Conservation (phyloP, 805 yeast genomes). For the Wickerhamiella sorbophila region DNA sequence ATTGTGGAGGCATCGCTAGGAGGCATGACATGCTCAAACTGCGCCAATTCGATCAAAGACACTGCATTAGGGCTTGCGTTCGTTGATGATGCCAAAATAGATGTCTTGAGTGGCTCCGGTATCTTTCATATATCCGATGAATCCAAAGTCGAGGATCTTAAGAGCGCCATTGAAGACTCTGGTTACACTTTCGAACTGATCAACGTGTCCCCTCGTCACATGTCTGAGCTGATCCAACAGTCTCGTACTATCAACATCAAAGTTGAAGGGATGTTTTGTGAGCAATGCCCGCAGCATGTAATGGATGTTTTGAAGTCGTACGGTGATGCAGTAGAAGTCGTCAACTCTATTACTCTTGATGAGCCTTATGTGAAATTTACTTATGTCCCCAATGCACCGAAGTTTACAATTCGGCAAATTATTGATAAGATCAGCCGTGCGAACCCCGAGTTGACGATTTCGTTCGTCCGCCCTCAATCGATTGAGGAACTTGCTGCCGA, state of each 20-base stretch:
- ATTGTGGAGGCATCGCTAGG: slow-evolving; percentile 49
- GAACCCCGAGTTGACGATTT: slow-evolving; percentile 35
- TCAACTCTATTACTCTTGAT: slow-evolving; percentile 39
- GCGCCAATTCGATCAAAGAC: slow-evolving; percentile 42
- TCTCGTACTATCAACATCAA: slow-evolving; percentile 44
- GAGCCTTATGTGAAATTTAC: slow-evolving; percentile 50
- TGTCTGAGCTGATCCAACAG: slow-evolving; percentile 33
- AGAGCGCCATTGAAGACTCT: slow-evolving; percentile 43
- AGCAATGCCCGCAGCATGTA: slow-evolving; percentile 49
- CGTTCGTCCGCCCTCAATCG: slow-evolving; percentile 38
- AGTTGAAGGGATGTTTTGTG: slow-evolving; percentile 56
- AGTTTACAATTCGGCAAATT: slow-evolving; percentile 39
- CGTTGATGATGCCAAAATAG: slow-evolving; percentile 40
- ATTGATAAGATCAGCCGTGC: slow-evolving; percentile 35
- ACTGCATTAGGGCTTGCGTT: slow-evolving; percentile 33
- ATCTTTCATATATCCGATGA: slow-evolving; percentile 36
- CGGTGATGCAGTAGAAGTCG: slow-evolving; percentile 44
- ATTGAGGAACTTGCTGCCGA: slow-evolving; percentile 51
- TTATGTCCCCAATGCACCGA: slow-evolving; percentile 45
- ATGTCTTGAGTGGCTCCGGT: slow-evolving; percentile 47
- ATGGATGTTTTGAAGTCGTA: slow-evolving; percentile 34
- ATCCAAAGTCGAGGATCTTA: slow-evolving; percentile 28
- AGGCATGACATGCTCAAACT: slow-evolving; percentile 65
- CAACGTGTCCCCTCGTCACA: slow-evolving; percentile 32
- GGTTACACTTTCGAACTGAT: slow-evolving; percentile 49